These are phyloP conservation scores for Saitozyma podzolica DNA, from an alignment of 768 basidiomycete species.

Conservation along the genomic window DNA sequence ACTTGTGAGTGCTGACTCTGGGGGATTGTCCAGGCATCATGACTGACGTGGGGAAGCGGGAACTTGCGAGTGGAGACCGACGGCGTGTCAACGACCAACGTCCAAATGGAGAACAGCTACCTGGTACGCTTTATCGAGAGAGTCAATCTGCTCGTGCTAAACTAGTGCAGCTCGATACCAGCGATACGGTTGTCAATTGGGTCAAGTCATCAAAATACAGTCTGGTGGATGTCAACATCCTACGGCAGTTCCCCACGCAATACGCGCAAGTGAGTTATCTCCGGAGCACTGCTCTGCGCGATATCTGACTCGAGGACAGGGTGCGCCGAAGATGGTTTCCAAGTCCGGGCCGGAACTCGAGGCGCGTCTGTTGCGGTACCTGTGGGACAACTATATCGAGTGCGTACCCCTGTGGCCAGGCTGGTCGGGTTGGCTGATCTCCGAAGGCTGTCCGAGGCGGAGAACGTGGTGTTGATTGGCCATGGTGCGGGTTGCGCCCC, in stretches of 20 bases:
- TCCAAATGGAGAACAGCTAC: slow-evolving; percentile 78
- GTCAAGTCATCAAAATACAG: slow-evolving; percentile 66
- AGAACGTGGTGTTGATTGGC: slow-evolving; percentile 76
- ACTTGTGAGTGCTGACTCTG: slow-evolving; percentile 67
- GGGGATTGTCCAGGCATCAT: neutral
- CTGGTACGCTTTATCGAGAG: slow-evolving; percentile 59
- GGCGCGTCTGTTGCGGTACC: slow-evolving; percentile 68
- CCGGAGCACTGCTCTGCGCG: neutral
- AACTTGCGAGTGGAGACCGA: slow-evolving; percentile 82
- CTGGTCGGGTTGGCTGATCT: neutral
- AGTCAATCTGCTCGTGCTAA: neutral
- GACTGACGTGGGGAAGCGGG: slow-evolving; percentile 61
- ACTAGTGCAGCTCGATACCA: slow-evolving; percentile 71
- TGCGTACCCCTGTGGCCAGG: slow-evolving; percentile 55
- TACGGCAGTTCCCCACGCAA: slow-evolving; percentile 46
- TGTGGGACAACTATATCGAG: slow-evolving; percentile 98
- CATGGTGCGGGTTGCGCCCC: slow-evolving; percentile 81
- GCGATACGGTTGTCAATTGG: slow-evolving; percentile 78
- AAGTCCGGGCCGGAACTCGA: slow-evolving; percentile 33
- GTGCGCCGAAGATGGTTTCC: slow-evolving; percentile 21
- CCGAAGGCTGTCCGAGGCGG: slow-evolving; percentile 68
- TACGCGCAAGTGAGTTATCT: slow-evolving; percentile 23
- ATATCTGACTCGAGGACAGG: slow-evolving; percentile 1
- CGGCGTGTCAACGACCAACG: slow-evolving; percentile 62
- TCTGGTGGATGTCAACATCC: slow-evolving; percentile 83